Conservation (phyloP, 2,329 filamentous ascomycete species). For the Sporothrix brasiliensis region DNA sequence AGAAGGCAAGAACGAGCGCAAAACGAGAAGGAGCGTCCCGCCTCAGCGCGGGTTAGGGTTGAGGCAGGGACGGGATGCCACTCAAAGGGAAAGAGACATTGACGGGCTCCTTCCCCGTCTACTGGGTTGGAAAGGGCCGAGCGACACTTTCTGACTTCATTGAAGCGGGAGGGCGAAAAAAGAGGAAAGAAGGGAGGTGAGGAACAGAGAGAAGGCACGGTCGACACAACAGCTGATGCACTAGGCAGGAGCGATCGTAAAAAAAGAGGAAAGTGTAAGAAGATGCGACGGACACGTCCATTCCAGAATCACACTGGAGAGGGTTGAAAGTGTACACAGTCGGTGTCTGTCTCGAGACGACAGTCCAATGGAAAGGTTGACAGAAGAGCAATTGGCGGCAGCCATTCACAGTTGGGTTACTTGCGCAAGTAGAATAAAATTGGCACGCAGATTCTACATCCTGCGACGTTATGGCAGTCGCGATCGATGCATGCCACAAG, state of each 20-base stretch:
- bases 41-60: constrained; percentile 14
- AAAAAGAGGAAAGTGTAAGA: constrained; percentile 18
- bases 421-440: no score
- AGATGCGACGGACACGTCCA: background rate
- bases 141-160: background rate
- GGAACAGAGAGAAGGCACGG: background rate
- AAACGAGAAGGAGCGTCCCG: constrained; percentile 17
- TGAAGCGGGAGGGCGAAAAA: background rate
- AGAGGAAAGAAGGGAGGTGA: no score
- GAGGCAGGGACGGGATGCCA: background rate
- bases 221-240: background rate
- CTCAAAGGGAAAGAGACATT: constrained; percentile 5
- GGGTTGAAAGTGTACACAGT: background rate
- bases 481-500: constrained; percentile 4
- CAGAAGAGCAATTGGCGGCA: background rate
- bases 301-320: background rate
- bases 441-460: background rate
- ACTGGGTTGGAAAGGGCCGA: constrained; percentile 4
- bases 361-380: no score
- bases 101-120: constrained; percentile 20
- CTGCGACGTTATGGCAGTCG: background rate
- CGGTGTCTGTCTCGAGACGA: background rate
- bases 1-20: background rate
- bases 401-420: background rate
- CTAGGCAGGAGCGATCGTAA: constrained; percentile 10